phyloP scores from a whole-genome alignment of 768 basidiomycete species.

The Hysterangium stoloniferum region DNA sequence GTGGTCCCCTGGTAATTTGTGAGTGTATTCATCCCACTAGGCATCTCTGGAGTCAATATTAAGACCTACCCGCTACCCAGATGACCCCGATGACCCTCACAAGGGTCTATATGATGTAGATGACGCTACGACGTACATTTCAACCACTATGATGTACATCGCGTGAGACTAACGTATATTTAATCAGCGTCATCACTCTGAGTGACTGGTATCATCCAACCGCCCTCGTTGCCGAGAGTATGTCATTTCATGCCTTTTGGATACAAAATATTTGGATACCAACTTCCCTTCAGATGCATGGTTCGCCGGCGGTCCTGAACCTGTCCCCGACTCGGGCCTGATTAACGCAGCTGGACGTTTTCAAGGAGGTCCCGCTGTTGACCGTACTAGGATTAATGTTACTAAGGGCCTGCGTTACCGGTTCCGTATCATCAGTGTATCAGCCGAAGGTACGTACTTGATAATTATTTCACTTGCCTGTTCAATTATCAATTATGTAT shows the following conservation, averaged over 20 bases:
- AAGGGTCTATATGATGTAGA: slow-evolving; percentile 37
- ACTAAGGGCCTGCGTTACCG: slow-evolving; percentile 18
- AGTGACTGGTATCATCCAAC: slow-evolving; percentile 34
- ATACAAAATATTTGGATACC: not conserved
- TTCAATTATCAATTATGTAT: too few relatives aligned
- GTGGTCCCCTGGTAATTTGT: slow-evolving; percentile 14
- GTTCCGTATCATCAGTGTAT: not conserved
- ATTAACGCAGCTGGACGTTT: slow-evolving; percentile 49
- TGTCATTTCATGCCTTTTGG: not conserved
- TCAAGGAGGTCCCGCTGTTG: slow-evolving; percentile 30
- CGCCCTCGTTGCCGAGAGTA: not conserved
- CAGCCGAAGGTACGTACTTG: not conserved
- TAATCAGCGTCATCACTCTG: slow-evolving; percentile 32
- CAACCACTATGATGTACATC: too few relatives aligned
- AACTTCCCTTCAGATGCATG: slow-evolving; percentile 1
- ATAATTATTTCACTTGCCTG: too few relatives aligned
- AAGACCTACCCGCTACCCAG: not conserved
- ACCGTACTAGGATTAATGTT: slow-evolving; percentile 41
- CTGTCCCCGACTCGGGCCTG: slow-evolving; percentile 32
- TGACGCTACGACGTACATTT: slow-evolving; percentile 27
- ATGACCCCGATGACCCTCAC: slow-evolving; percentile 6
- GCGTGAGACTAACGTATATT: not conserved
- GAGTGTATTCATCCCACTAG: not conserved
- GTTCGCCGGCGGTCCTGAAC: slow-evolving; percentile 10
- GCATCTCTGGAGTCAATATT: not conserved